Base-by-base conservation (phyloP, 192 early-diverging fungal genomes). In the Chytriomyces sp. region DNA sequence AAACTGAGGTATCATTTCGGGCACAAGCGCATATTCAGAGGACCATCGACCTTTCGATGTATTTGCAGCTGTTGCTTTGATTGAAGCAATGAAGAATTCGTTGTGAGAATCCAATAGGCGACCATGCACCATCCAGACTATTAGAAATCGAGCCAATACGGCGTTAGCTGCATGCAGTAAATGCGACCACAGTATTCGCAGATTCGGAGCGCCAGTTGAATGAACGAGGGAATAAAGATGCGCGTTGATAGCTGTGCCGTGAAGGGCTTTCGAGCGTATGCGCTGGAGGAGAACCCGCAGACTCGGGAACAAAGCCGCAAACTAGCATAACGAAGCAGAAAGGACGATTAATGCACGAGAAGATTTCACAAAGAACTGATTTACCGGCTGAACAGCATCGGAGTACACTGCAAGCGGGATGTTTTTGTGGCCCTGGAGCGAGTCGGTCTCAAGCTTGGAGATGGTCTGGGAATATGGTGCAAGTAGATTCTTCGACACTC, bases 71-170 rank as follows among this genome's bases (percentile, higher is more conserved):
- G 26, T n/a, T 80, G 50, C 59, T 45, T 47, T 45, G 72, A 65
- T 76, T 64, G 18, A 64, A 28, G 43, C 57, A 24, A 94, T 82
- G 68, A 94, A 94, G 68, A 94, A 94, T 76, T 93, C 93, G 6
- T 67, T 60, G 73, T 84, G 80, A 0, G 90, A 83, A 73, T 92
- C 91, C 47, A 79, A 62, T 61, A 91, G 80, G 43, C 85, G 80
- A 9, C 91, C 93, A 80, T 91, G 91, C 7, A 94, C 77, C 67
- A 91, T 84, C 91, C 91, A 94, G 1, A 81, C 81, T 11, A 88
- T 82, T 7, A 93, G 78, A 50, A 92, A 88, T 53, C 87, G 72
- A 60, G 85, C 87, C 67, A 92, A 78, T 0, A 91, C 87, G 9
- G 74, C 76, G 63, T 85, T 84, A 35, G 83, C 84, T 18, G 81